A percentile compares a stretch with the other conserved stretches of the same genome.
Evolutionary conservation across 1,284 basidiomycete species (phyloP).

Genomic region (Fomes fomentarius): DNA sequence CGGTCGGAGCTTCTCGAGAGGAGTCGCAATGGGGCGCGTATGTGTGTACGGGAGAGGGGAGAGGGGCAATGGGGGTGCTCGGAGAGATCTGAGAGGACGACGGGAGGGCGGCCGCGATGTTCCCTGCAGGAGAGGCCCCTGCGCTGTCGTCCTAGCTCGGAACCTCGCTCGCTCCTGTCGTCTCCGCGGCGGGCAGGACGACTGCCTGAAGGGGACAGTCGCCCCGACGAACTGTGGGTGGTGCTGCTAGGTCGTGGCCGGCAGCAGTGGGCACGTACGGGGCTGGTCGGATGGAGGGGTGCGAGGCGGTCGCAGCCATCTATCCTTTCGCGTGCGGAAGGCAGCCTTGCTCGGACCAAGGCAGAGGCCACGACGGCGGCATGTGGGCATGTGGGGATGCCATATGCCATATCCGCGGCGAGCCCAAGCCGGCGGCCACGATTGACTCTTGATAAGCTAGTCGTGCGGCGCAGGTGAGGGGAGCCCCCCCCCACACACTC

Average conservation of each 20-base stretch:
- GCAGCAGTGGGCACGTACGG: too few species aligned
- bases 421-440: too few species aligned
- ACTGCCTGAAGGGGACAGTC: conserved; percentile 4
- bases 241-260: too few species aligned
- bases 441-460: conserved; percentile 15
- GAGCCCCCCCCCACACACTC: too few species aligned
- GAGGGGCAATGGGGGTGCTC: background rate
- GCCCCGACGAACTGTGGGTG: background rate
- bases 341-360: background rate
- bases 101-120: background rate
- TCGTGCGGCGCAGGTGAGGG: background rate
- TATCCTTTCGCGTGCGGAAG: background rate
- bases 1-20: conserved; percentile 4
- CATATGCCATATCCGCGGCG: too few species aligned
- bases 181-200: conserved; percentile 1
- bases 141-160: conserved; percentile 8
- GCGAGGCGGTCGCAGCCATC: background rate
- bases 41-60: background rate
- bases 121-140: conserved; percentile 2
- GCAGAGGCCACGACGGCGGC: background rate
- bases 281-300: too few species aligned
- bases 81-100: background rate
- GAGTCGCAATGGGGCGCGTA: conserved; percentile 8
- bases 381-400: background rate
- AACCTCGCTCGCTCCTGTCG: conserved; percentile 1